These are phyloP conservation scores for Tirmania nivea DNA, from an alignment of 495 filamentous ascomycete species.

Conservation along the genomic window DNA sequence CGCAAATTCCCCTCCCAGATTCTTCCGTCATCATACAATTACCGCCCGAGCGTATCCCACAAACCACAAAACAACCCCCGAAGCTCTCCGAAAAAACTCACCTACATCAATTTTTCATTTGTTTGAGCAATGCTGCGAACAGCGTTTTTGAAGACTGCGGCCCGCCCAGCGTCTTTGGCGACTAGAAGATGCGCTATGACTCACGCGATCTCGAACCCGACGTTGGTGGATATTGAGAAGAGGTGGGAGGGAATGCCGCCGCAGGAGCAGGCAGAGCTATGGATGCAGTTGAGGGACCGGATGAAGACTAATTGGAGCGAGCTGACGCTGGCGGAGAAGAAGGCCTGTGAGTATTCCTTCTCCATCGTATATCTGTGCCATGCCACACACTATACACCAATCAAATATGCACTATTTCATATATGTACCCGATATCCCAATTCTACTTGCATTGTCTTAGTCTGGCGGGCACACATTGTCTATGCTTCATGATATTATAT, in stretches of 20 bases:
- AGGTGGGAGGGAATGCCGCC: slow-evolving; percentile 92
- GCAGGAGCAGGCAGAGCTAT: slow-evolving; percentile 95
- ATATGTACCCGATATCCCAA: neutral
- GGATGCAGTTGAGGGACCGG: slow-evolving; percentile 90
- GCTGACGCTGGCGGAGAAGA: slow-evolving; percentile 90
- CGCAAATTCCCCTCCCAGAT: too few relatives aligned
- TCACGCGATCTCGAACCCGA: slow-evolving; percentile 93
- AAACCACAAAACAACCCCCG: too few relatives aligned
- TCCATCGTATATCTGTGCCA: too few relatives aligned
- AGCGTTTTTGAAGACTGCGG: too few relatives aligned
- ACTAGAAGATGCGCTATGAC: slow-evolving; percentile 37
- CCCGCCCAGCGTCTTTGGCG: too few relatives aligned
- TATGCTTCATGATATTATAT: neutral
- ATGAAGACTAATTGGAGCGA: slow-evolving; percentile 97
- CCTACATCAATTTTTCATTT: too few relatives aligned
- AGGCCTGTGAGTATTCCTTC: slow-evolving; percentile 58
- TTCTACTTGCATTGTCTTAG: too few relatives aligned
- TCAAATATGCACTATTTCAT: neutral
- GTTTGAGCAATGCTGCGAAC: too few relatives aligned
- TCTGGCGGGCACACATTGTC: too few relatives aligned
- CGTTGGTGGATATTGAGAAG: slow-evolving; percentile 95
- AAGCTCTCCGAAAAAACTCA: too few relatives aligned
- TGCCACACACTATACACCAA: neutral
- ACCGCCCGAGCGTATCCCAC: too few relatives aligned
- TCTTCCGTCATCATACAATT: too few relatives aligned